These are phyloP conservation scores for Pseudocercospora fuligena DNA, from an alignment of 2,329 filamentous ascomycete species.

Conservation along the genomic window DNA sequence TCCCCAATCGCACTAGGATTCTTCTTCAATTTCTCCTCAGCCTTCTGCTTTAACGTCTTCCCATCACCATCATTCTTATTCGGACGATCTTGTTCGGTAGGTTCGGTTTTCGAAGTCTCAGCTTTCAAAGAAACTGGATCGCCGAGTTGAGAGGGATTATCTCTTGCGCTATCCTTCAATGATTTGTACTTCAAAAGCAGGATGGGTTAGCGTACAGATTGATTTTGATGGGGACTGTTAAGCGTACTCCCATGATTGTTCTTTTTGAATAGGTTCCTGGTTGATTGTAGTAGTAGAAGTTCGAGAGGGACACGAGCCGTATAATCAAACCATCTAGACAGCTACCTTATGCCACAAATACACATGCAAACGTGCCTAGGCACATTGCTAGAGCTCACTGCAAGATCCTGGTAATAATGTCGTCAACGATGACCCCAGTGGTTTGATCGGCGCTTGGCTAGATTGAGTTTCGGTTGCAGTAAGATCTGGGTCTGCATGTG, in stretches of 20 bases:
- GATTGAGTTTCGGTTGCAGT: slow-evolving; percentile 13
- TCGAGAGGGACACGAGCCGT: too few relatives aligned
- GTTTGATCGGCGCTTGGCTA: slow-evolving; percentile 18
- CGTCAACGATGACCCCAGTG: slow-evolving; percentile 26
- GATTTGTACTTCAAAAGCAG: slow-evolving; percentile 25
- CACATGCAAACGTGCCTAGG: neutral
- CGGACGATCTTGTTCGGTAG: neutral
- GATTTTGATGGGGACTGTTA: neutral
- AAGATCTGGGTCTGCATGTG: slow-evolving; percentile 12
- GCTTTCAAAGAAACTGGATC: slow-evolving; percentile 44
- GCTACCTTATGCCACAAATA: neutral
- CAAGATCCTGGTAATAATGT: slow-evolving; percentile 24
- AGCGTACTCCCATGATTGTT: slow-evolving; percentile 3
- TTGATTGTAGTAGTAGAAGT: too few relatives aligned
- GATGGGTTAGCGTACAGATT: neutral
- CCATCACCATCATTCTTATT: neutral
- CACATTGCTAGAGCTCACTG: neutral
- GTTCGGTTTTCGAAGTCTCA: slow-evolving; percentile 39
- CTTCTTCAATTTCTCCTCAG: slow-evolving; percentile 35
- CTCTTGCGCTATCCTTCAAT: slow-evolving; percentile 32
- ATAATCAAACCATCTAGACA: too few relatives aligned
- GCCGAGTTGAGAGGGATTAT: slow-evolving; percentile 40
- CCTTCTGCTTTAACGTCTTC: slow-evolving; percentile 33
- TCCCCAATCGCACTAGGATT: slow-evolving; percentile 44
- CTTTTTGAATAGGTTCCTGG: too few relatives aligned